These are phyloP conservation scores for Helianthus tuberosus DNA, from an alignment of 129 eudicot genomes.

Conservation along the genomic window DNA sequence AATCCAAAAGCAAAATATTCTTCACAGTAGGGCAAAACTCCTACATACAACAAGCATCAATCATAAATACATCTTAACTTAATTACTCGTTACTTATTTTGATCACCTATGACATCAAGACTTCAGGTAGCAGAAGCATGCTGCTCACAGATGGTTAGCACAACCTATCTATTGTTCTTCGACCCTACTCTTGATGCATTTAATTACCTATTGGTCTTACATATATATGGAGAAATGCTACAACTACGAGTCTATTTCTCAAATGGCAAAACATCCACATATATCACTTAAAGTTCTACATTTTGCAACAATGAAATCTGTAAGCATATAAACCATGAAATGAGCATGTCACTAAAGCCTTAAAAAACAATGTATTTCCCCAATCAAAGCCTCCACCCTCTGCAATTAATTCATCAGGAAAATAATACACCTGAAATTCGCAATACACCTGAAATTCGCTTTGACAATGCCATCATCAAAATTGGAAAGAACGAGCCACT, in stretches of 20 bases:
- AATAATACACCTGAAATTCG: constrained; percentile 5
- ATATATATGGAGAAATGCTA: not conserved
- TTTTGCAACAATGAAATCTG: constrained; percentile 16
- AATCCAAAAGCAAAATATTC: constrained; percentile 73
- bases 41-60: constrained; percentile 31
- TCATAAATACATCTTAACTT: not conserved
- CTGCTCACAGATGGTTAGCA: constrained; percentile 10
- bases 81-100: not conserved
- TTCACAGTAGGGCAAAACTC: constrained; percentile 69
- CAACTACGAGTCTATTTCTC: not conserved
- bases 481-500: not conserved
- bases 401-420: not conserved
- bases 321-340: constrained; percentile 4
- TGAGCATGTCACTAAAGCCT: not conserved
- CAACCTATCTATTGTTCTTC: not conserved
- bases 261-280: not conserved
- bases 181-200: constrained; percentile 4
- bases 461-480: constrained; percentile 3
- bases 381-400: not conserved
- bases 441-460: constrained; percentile 9
- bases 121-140: constrained; percentile 10
- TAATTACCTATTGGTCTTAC: not conserved
- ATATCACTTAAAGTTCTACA: constrained; percentile 6
- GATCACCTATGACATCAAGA: not conserved
- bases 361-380: not conserved